Evolutionary conservation across 768 basidiomycete genomes (phyloP).

Genomic region (Tricholomella constricta): DNA sequence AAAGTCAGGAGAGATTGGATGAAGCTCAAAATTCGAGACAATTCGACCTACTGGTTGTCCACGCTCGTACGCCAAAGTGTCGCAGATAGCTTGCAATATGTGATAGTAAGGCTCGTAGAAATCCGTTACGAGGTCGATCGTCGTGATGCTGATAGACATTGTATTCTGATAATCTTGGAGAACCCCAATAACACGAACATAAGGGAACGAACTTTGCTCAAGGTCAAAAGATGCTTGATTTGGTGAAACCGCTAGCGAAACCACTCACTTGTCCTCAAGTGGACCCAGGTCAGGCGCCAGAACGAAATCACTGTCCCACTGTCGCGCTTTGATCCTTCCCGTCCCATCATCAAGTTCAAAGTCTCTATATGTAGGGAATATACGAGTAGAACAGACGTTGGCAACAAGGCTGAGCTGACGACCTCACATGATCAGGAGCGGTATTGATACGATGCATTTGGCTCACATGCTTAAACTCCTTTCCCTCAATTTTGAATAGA

Average conservation of each 20-base stretch:
- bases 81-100: slow-evolving; percentile 22
- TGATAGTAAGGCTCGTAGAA: slow-evolving; percentile 33
- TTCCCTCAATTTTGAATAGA: slow-evolving; percentile 21
- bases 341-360: slow-evolving; percentile 49
- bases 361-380: slow-evolving; percentile 70
- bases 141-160: slow-evolving; percentile 23
- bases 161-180: slow-evolving; percentile 19
- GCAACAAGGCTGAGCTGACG: slow-evolving; percentile 71
- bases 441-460: slow-evolving; percentile 4
- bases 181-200: slow-evolving; percentile 45
- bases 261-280: slow-evolving; percentile 12
- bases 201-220: slow-evolving; percentile 74
- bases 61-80: slow-evolving; percentile 18
- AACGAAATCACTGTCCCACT: slow-evolving; percentile 58
- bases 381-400: slow-evolving; percentile 62
- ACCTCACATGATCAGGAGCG: slow-evolving; percentile 19
- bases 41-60: slow-evolving; percentile 22
- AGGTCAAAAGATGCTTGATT: background rate
- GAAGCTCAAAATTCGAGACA: background rate
- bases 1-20: background rate
- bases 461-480: slow-evolving; percentile 31
- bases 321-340: slow-evolving; percentile 41
- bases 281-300: slow-evolving; percentile 3
- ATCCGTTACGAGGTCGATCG: slow-evolving; percentile 17
- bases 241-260: background rate